These are phyloP conservation scores for Xylaria telfairii DNA, from an alignment of 495 filamentous ascomycete genomes.

Conservation along the genomic window DNA sequence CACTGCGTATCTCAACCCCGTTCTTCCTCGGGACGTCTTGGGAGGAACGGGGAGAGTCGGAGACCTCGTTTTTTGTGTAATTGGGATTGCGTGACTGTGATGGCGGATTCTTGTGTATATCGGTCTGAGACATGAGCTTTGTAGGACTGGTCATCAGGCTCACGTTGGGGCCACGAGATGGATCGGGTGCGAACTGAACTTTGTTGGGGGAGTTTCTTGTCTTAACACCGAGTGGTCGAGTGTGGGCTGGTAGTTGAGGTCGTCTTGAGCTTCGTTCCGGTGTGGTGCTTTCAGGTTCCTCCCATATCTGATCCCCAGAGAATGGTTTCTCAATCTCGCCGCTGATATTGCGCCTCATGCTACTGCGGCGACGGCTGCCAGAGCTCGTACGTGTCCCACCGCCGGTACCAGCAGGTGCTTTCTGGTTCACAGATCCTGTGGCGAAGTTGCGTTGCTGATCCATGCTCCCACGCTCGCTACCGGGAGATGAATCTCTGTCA, in stretches of 20 bases:
- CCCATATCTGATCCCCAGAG: conserved; percentile 85
- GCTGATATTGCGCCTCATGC: conserved; percentile 62
- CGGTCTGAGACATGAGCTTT: conserved; percentile 67
- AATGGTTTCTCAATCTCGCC: conserved; percentile 63
- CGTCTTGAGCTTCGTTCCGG: conserved; percentile 31
- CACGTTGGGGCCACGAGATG: conserved; percentile 29
- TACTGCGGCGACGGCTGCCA: conserved; percentile 49
- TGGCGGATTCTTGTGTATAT: conserved; percentile 79
- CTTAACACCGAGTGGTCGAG: conserved; percentile 48
- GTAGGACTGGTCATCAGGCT: conserved; percentile 38
- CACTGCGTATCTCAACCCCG: conserved; percentile 79
- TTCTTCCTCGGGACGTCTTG: conserved; percentile 63
- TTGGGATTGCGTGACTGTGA: conserved; percentile 74
- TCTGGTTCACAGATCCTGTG: conserved; percentile 32
- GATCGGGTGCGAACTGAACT: conserved; percentile 53
- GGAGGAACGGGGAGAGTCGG: conserved; percentile 40
- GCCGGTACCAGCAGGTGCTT: conserved; percentile 37
- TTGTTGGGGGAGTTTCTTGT: conserved; percentile 67
- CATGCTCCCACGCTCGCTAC: conserved; percentile 37
- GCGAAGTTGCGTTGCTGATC: conserved; percentile 37
- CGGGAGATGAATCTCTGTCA: conserved; percentile 40
- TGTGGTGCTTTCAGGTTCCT: conserved; percentile 68
- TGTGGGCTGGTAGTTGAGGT: conserved; percentile 27
- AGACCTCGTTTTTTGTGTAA: conserved; percentile 69
- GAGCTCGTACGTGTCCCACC: conserved; percentile 31